A percentile compares a stretch with the other conserved stretches of the same genome.
Conservation (phyloP, 306 rosid species). For the Nissolia schottii region DNA sequence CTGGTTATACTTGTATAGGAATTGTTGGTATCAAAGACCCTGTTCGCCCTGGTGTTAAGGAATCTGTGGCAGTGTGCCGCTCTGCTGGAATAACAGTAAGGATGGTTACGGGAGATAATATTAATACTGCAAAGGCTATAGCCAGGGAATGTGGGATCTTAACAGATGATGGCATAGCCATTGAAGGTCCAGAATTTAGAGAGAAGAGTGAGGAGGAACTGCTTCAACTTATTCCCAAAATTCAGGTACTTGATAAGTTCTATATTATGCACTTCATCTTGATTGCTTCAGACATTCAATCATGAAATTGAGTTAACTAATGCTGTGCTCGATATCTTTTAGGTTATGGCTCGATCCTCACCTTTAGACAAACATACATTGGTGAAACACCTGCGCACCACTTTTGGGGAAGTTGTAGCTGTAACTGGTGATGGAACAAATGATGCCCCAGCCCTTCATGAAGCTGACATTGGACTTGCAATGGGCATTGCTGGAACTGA, state of each 20-base stretch:
- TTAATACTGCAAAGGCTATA: slow-evolving; percentile 89
- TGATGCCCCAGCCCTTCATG: slow-evolving; percentile 98
- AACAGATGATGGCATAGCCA: slow-evolving; percentile 95
- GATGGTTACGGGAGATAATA: slow-evolving; percentile 98
- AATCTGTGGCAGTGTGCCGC: slow-evolving; percentile 86
- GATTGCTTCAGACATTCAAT: background rate
- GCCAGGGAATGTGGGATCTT: slow-evolving; percentile 98
- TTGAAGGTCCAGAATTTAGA: slow-evolving; percentile 91
- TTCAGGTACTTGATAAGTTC: slow-evolving; percentile 63
- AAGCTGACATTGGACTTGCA: slow-evolving; percentile 98
- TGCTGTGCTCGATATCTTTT: slow-evolving; percentile 9
- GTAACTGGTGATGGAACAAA: slow-evolving; percentile 99
- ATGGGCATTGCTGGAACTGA: slow-evolving; percentile 99
- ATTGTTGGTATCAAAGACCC: slow-evolving; percentile 96
- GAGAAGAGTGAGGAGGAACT: slow-evolving; percentile 72
- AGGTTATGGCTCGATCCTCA: slow-evolving; percentile 98
- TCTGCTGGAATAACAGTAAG: slow-evolving; percentile 91
- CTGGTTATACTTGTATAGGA: slow-evolving; percentile 85
- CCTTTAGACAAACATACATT: slow-evolving; percentile 91
- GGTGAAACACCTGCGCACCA: slow-evolving; percentile 85
- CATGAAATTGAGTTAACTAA: slow-evolving; percentile 15
- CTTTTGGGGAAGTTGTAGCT: slow-evolving; percentile 90
- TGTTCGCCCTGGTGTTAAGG: slow-evolving; percentile 96
- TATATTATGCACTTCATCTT: background rate
- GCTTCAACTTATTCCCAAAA: slow-evolving; percentile 73